Base-by-base conservation (phyloP, 2,329 filamentous ascomycete genomes). In the Ophiostoma populinum region DNA sequence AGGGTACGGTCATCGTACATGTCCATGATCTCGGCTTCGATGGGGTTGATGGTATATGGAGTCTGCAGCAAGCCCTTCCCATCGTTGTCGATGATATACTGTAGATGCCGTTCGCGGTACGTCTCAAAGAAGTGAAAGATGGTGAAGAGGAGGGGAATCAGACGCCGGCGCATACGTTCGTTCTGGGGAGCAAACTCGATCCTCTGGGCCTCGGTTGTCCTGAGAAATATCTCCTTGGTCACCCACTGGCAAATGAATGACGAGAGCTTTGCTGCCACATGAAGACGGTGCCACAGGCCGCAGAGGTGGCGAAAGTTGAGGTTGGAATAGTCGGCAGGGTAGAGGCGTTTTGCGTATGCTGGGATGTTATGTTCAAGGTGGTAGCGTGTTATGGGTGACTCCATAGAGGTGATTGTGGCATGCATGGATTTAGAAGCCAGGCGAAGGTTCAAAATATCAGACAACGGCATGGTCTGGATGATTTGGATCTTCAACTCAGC, bases 61-160 rank as follows among this genome's bases (percentile, higher is more conserved):
- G 61, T 58, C 27, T 49, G 56, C 26, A 54, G 53, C 30, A 77
- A 44, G 5, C 70, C 67, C 32, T 63, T 55, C 10, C 65, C 63
- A 25, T 53, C 55, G 37, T 70, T 58, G 32, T 67, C 57, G 32
- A 56, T 54, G 17, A 77, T 59, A 40, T 70, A 67, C 43, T 69
- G 54, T 7, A 74, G 50, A 43, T 76, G 70, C 3, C 73, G 55
- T 25, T 59, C 62, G 39, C 72, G 65, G 46, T 74, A 75, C 1
- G 61, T 71, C 48, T 77, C 72, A 47, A 77, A 76, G 47, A 77
- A 77, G 49, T 77, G 72, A 43, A 76, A 76, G 17, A 75, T 58
- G 10, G 70, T 75, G 43, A 77, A 76, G 12, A 77, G 57, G 7
- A 75, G 50, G 1, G 72, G 72, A 37, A 75, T 72, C 7, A 77